These are phyloP conservation scores for Alnus glutinosa DNA, from an alignment of 306 rosid species.

Conservation along the genomic window DNA sequence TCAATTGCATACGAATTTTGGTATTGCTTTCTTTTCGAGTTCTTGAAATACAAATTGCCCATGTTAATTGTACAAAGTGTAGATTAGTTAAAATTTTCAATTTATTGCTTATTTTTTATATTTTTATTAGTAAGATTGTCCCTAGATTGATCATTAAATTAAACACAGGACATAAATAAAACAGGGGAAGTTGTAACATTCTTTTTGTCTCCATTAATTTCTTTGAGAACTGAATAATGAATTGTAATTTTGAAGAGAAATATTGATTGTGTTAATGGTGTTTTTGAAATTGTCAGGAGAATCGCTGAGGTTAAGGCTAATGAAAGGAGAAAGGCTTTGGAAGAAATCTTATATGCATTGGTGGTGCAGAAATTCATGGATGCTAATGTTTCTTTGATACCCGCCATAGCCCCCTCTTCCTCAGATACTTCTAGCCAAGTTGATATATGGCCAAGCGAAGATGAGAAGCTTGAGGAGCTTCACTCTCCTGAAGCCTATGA, in stretches of 20 bases:
- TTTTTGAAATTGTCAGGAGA: conserved; percentile 57
- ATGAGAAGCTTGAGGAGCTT: conserved; percentile 65
- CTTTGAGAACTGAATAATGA: background rate
- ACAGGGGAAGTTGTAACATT: too few species aligned
- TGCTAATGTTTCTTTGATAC: conserved; percentile 64
- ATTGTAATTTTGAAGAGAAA: conserved; percentile 1
- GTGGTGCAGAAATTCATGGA: conserved; percentile 93
- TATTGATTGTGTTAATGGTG: conserved; percentile 4
- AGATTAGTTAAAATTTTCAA: background rate
- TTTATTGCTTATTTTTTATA: background rate
- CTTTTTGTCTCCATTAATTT: background rate
- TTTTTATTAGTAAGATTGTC: background rate
- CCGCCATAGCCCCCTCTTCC: conserved; percentile 47
- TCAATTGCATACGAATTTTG: background rate
- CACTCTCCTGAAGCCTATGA: conserved; percentile 86
- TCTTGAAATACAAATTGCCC: too few species aligned
- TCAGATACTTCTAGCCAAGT: conserved; percentile 55
- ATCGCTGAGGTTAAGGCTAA: conserved; percentile 86
- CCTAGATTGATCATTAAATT: background rate
- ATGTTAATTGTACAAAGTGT: too few species aligned
- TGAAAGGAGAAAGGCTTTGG: conserved; percentile 76
- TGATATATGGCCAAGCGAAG: conserved; percentile 72
- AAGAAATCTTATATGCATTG: conserved; percentile 79
- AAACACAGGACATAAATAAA: background rate
- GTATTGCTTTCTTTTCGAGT: background rate